Evolutionary conservation across 2,329 filamentous ascomycete genomes (phyloP), one percentile per base, ranked within the genome.

Genomic region (Calonectria crousiana): DNA sequence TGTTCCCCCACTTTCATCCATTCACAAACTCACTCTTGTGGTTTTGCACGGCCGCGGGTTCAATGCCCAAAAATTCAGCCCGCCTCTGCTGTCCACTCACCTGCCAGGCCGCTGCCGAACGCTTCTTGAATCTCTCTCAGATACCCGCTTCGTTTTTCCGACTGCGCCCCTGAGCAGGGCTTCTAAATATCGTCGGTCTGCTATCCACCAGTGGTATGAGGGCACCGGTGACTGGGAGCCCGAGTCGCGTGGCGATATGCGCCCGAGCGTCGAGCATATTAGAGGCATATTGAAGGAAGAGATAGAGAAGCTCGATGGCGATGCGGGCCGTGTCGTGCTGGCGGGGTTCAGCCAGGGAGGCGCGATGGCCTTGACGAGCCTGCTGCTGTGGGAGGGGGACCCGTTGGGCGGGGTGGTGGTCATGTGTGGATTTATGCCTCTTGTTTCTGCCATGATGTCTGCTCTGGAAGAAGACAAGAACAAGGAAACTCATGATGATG

Each of bases 261-360:
- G 82, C 0, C 84, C 87, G n/a, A 88, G 86, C 3, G 81, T 83
- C 3, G 75, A 75, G 11, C 86, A 85, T 69, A 64, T 90, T 0
- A 86, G 88, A 49, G 75, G 38, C 0, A 73, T 89, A 0, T 13
- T 90, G 0, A 67, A 71, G 4, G 52, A 72, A 0, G 88, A 89
- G 73, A 82, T 85, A 1, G 77, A 67, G 1, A n/a, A 78, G 0
- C 71, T 90, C 0, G 64, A 62, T 0, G 83, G 82, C 0, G 85
- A 87, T 4, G 75, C 82, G 0, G 67, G 76, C 16, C 87, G 85
- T 52, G 80, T 91, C 0, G 79, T 89, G 1, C 74, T 91, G 0
- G 86, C 87, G 49, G 89, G 89, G 0, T 79, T 91, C 23, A 91
- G 90, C 64, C 89, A 91, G 75, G 90, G 90, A 0, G 89, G 88